Percentiles rank a stretch among this genome's conserved stretches.
phyloP scores from a whole-genome alignment of 306 rosid species.

The Acacia confusa region DNA sequence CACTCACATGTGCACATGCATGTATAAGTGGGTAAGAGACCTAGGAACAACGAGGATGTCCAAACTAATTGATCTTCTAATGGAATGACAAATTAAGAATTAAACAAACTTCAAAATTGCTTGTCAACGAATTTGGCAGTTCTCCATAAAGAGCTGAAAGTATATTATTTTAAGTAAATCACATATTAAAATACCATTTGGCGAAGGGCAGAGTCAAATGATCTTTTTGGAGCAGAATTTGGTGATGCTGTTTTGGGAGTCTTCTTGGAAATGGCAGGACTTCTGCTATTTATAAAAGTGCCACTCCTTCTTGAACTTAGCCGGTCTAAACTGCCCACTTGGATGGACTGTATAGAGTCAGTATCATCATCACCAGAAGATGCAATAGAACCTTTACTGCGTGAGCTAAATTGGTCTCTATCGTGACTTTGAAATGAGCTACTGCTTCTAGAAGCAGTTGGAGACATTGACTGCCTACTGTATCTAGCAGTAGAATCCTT shows the following conservation, averaged over 20 bases:
- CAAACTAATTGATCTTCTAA: not conserved
- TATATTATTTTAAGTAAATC: not conserved
- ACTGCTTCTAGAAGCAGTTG: slow-evolving; percentile 73
- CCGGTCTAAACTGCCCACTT: slow-evolving; percentile 60
- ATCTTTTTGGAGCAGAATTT: slow-evolving; percentile 75
- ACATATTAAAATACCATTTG: slow-evolving; percentile 60
- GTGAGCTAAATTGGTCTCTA: slow-evolving; percentile 69
- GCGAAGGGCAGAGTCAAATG: slow-evolving; percentile 70
- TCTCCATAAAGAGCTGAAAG: not conserved
- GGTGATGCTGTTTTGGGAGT: slow-evolving; percentile 54
- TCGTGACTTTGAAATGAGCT: slow-evolving; percentile 75
- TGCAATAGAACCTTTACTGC: slow-evolving; percentile 68
- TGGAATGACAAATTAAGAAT: slow-evolving; percentile 1
- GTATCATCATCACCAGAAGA: slow-evolving; percentile 80
- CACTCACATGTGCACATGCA: not conserved
- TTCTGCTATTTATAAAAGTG: slow-evolving; percentile 51
- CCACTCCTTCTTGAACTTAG: slow-evolving; percentile 49
- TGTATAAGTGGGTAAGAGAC: not conserved
- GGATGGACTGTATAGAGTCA: slow-evolving; percentile 68
- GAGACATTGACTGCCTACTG: slow-evolving; percentile 75
- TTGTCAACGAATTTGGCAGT: slow-evolving; percentile 14
- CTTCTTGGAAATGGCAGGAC: slow-evolving; percentile 60
- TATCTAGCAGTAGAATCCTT: slow-evolving; percentile 54
- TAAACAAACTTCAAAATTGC: slow-evolving; percentile 2
- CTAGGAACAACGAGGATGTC: not conserved